Evolutionary conservation across 805 yeast species (phyloP).

Genomic region (Saccharomycodes ludwigii): DNA sequence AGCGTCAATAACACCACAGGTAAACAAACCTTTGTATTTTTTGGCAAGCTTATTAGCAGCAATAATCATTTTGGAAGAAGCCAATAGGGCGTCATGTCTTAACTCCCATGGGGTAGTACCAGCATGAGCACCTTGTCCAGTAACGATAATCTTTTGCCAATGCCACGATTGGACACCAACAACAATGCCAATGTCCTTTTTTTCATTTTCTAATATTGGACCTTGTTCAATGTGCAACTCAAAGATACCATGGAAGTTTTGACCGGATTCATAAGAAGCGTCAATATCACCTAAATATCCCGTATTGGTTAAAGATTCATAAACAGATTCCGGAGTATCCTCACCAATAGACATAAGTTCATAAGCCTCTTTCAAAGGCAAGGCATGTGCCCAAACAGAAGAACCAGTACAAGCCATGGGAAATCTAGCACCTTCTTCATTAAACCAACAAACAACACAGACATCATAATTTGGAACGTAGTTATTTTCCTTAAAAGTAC

Average conservation of each 20-base stretch:
- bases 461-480: constrained; percentile 54
- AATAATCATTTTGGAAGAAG: constrained; percentile 45
- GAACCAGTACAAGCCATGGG: constrained; percentile 59
- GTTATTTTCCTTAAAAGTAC: constrained; percentile 49
- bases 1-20: constrained; percentile 45
- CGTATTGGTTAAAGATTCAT: constrained; percentile 43
- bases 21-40: constrained; percentile 38
- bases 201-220: constrained; percentile 47
- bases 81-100: constrained; percentile 49
- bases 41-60: constrained; percentile 44
- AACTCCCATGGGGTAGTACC: constrained; percentile 59
- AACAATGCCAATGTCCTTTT: constrained; percentile 51
- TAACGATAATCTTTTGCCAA: constrained; percentile 47
- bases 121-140: constrained; percentile 58
- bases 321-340: constrained; percentile 33
- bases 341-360: constrained; percentile 43
- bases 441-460: constrained; percentile 57
- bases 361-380: constrained; percentile 36
- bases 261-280: constrained; percentile 40
- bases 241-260: constrained; percentile 59
- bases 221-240: constrained; percentile 74
- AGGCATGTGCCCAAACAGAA: constrained; percentile 51
- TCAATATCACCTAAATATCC: constrained; percentile 46
- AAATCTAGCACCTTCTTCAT: constrained; percentile 71
- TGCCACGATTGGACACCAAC: constrained; percentile 53